phyloP scores from a whole-genome alignment of 2,329 filamentous ascomycete genomes.

The Phaeomoniella chlamydospora region DNA sequence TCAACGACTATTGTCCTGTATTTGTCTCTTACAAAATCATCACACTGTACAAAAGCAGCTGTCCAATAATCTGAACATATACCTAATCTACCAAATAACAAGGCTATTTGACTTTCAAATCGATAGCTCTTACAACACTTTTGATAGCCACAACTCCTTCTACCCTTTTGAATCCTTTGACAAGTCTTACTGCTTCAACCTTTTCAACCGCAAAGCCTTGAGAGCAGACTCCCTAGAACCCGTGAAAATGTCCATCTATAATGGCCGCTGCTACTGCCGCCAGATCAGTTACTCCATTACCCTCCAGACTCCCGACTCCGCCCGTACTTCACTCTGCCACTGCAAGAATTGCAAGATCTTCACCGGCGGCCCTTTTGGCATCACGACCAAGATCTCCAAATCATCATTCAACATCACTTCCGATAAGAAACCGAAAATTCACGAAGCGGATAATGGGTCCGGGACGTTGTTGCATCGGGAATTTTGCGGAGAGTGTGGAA shows the following conservation, averaged over 20 bases:
- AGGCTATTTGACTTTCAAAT: no score
- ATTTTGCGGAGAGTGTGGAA: constrained; percentile 38
- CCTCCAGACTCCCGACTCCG: constrained; percentile 24
- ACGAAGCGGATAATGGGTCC: constrained; percentile 35
- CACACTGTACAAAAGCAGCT: no score
- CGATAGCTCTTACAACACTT: no score
- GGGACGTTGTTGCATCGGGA: constrained; percentile 32
- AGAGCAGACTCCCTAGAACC: no score
- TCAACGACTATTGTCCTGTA: neutral
- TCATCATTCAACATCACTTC: constrained; percentile 28
- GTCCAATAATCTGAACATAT: no score
- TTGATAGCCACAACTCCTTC: no score
- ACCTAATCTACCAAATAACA: no score
- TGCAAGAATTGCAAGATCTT: constrained; percentile 34
- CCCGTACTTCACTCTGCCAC: constrained; percentile 37
- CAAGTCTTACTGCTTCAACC: neutral
- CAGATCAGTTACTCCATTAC: constrained; percentile 31
- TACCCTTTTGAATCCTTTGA: no score
- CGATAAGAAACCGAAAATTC: constrained; percentile 21
- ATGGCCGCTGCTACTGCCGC: constrained; percentile 30
- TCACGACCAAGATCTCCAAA: constrained; percentile 36
- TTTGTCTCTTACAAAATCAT: no score
- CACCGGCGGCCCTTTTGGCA: constrained; percentile 22
- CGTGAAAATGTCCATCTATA: neutral
- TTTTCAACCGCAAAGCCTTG: constrained; percentile 6